Evolutionary conservation across 1,139 yeast species (phyloP).

Genomic region (Arxiozyma slooffiae): DNA sequence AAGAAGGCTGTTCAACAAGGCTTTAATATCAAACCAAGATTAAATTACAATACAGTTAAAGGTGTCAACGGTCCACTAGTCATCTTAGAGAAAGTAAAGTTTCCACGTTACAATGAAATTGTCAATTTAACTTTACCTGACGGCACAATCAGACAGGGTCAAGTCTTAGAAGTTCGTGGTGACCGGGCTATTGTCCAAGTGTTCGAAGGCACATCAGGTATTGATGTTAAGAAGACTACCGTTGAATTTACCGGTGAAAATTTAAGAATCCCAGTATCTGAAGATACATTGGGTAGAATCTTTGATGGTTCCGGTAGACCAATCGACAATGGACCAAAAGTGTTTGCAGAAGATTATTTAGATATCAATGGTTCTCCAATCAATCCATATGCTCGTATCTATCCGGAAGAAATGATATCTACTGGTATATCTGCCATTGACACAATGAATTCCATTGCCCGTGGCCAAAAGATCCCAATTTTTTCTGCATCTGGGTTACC

Average conservation of each 20-base stretch:
- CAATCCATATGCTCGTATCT: constrained; percentile 94
- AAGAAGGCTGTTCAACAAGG: constrained; percentile 88
- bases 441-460: constrained; percentile 98
- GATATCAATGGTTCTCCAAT: constrained; percentile 98
- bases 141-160: constrained; percentile 90
- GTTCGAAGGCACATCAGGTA: constrained; percentile 95
- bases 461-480: constrained; percentile 99
- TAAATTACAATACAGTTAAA: constrained; percentile 89
- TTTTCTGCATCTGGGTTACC: constrained; percentile 99
- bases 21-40: constrained; percentile 79
- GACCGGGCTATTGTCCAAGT: constrained; percentile 96
- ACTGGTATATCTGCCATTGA: constrained; percentile 98
- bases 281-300: constrained; percentile 94
- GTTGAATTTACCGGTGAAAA: constrained; percentile 95
- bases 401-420: constrained; percentile 99
- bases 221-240: constrained; percentile 92
- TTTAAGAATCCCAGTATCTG: constrained; percentile 88
- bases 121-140: constrained; percentile 94
- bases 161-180: constrained; percentile 95
- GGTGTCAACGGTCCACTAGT: constrained; percentile 98
- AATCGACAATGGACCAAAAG: constrained; percentile 95
- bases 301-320: constrained; percentile 99
- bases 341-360: constrained; percentile 94
- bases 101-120: constrained; percentile 92
- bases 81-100: constrained; percentile 89